phyloP scores from a whole-genome alignment of 2,329 filamentous ascomycete genomes.

The Onygenales sp. region DNA sequence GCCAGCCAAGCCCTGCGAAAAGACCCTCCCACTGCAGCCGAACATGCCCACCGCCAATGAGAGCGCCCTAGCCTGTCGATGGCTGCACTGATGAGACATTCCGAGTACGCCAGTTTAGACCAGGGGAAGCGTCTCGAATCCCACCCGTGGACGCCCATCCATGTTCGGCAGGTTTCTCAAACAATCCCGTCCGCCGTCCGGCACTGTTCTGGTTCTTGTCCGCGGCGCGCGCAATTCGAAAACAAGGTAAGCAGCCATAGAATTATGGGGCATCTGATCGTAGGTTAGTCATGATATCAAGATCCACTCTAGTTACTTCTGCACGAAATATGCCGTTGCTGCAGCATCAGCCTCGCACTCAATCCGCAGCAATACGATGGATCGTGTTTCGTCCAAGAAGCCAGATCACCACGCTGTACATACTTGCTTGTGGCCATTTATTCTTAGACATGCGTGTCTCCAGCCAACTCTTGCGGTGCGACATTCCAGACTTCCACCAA shows the following conservation, averaged over 20 bases:
- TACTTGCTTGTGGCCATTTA: neutral
- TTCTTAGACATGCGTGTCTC: neutral
- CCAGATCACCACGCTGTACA: neutral
- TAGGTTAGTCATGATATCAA: neutral
- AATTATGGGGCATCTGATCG: neutral
- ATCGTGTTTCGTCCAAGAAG: neutral
- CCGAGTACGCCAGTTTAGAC: neutral
- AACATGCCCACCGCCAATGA: neutral
- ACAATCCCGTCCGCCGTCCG: no score
- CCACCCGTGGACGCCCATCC: neutral
- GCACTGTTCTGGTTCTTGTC: no score
- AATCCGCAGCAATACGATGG: neutral
- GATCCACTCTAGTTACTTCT: neutral
- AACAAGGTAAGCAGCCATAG: neutral
- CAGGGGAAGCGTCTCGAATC: slow-evolving; percentile 2
- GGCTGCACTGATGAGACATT: slow-evolving; percentile 1
- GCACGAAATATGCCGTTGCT: neutral
- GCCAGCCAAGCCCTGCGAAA: slow-evolving; percentile 1
- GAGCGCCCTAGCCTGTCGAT: neutral
- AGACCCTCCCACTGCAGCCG: neutral
- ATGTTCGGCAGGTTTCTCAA: no score
- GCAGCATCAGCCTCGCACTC: neutral
- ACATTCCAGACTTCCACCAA: neutral
- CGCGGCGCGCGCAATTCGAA: neutral
- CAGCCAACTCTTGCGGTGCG: neutral